These are phyloP conservation scores for Cladosporium sp. DNA, from an alignment of 2,329 filamentous ascomycete species.

Conservation along the genomic window DNA sequence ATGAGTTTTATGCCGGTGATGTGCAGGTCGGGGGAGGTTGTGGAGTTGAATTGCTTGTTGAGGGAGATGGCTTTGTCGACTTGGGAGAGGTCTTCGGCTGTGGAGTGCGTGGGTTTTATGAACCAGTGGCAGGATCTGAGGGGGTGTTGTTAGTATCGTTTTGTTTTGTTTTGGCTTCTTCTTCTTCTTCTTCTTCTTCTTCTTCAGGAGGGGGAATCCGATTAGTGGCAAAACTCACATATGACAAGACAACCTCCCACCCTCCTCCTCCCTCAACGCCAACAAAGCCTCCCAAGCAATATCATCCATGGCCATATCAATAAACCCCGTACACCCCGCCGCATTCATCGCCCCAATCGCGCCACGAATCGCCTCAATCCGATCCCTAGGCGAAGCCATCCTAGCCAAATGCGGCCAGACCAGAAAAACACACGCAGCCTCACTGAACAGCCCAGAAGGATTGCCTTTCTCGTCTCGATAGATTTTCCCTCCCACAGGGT, in stretches of 20 bases:
- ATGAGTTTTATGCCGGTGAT: conserved; percentile 62
- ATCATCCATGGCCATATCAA: conserved; percentile 59
- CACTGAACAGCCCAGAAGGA: conserved; percentile 48
- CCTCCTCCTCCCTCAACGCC: conserved; percentile 31
- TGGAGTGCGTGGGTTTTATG: conserved; percentile 43
- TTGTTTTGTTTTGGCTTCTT: too few relatives aligned
- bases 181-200: too few relatives aligned
- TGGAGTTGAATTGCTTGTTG: conserved; percentile 39
- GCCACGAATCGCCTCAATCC: conserved; percentile 41
- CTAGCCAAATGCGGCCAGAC: conserved; percentile 52
- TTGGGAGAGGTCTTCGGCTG: conserved; percentile 44
- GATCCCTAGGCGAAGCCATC: conserved; percentile 46
- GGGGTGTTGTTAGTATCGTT: too few relatives aligned
- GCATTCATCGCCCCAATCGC: conserved; percentile 48
- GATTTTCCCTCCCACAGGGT: conserved; percentile 51
- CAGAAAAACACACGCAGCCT: conserved; percentile 50
- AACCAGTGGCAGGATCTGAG: too few relatives aligned
- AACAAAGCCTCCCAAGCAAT: conserved; percentile 50
- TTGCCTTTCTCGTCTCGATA: conserved; percentile 45
- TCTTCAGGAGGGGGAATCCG: too few relatives aligned
- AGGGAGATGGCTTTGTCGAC: conserved; percentile 50
- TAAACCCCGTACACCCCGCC: conserved; percentile 50
- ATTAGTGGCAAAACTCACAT: too few relatives aligned
- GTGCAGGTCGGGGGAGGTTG: conserved; percentile 44
- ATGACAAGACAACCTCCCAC: too few relatives aligned